Conservation (phyloP, 1,284 basidiomycete species). For the Cutaneotrichosporon cavernicola region DNA sequence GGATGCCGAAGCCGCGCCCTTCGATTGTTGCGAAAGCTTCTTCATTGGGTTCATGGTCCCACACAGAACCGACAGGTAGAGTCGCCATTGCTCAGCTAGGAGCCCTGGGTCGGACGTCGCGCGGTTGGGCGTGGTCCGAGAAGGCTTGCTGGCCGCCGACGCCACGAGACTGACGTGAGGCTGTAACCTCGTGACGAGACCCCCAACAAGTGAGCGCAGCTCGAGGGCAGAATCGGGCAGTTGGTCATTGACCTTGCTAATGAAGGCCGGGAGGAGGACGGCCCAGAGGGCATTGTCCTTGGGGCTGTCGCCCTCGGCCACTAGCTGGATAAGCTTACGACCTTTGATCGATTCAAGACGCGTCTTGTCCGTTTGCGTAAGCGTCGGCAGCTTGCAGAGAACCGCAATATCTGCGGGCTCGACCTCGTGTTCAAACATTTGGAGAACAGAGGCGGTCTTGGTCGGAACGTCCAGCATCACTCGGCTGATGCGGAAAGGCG, state of each 20-base stretch:
- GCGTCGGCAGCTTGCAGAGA: conserved; percentile 39
- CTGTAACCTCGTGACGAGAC: conserved; percentile 52
- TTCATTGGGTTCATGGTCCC: conserved; percentile 63
- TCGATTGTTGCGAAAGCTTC: conserved; percentile 57
- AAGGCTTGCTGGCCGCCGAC: conserved; percentile 19
- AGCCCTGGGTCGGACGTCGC: conserved; percentile 61
- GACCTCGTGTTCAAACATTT: conserved; percentile 37
- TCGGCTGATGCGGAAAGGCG: conserved; percentile 46
- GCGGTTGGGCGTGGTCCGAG: conserved; percentile 12
- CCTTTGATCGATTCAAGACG: conserved; percentile 40
- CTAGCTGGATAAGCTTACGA: conserved; percentile 34
- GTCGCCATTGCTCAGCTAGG: conserved; percentile 80
- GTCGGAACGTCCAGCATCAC: conserved; percentile 29
- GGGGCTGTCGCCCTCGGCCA: conserved; percentile 53
- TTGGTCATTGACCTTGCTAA: conserved; percentile 45
- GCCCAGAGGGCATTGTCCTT: conserved; percentile 54
- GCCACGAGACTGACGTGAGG: conserved; percentile 49
- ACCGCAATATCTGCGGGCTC: conserved; percentile 42
- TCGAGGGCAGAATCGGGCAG: conserved; percentile 50
- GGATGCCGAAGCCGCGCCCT: conserved; percentile 54
- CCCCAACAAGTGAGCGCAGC: conserved; percentile 48
- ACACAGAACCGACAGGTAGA: conserved; percentile 79
- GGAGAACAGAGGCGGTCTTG: conserved; percentile 28
- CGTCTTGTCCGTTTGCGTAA: conserved; percentile 36
- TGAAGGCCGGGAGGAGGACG: conserved; percentile 51